Percentiles rank a stretch among this genome's conserved stretches.
These are phyloP conservation scores for Wallacemonas sp. DNA, from an alignment of 208 protist genomes.

Conservation along the genomic window DNA sequence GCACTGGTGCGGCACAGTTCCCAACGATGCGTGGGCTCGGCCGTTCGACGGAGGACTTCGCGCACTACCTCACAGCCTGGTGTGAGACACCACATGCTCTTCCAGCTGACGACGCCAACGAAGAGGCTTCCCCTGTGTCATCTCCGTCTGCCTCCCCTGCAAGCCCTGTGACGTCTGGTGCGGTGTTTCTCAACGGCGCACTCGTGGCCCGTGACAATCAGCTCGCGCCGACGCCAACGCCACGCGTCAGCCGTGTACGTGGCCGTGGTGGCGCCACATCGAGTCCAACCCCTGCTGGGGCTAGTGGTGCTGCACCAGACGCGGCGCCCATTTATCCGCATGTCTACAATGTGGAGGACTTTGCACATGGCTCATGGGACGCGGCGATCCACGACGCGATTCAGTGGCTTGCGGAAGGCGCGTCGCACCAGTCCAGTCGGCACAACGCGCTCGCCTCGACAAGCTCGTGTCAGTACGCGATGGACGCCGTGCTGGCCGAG, in stretches of 20 bases:
- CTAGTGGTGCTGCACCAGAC: not conserved
- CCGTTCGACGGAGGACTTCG: slow-evolving; percentile 2
- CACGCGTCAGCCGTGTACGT: not conserved
- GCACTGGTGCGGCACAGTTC: slow-evolving; percentile 6
- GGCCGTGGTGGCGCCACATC: not conserved
- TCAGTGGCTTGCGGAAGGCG: slow-evolving; percentile 30
- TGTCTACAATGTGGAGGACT: not conserved
- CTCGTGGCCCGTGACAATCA: not conserved
- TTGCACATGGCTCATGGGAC: not conserved
- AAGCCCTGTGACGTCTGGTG: too few species aligned
- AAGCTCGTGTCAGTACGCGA: not conserved
- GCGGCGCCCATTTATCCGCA: not conserved
- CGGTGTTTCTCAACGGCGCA: not conserved
- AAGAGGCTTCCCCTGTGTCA: too few species aligned
- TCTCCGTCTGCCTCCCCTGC: too few species aligned
- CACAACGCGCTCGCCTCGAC: slow-evolving; percentile 12
- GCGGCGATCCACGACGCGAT: slow-evolving; percentile 6
- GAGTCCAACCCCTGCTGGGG: too few species aligned
- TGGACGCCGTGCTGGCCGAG: slow-evolving; percentile 5
- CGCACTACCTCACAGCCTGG: slow-evolving; percentile 1
- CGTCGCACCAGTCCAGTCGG: slow-evolving; percentile 21
- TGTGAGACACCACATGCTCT: not conserved
- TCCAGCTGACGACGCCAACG: not conserved
- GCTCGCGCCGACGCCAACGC: not conserved
- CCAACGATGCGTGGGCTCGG: not conserved